Evolutionary conservation across 495 filamentous ascomycete genomes (phyloP), one percentile per base, ranked within the genome.

Genomic region (Hamigera avellanea): DNA sequence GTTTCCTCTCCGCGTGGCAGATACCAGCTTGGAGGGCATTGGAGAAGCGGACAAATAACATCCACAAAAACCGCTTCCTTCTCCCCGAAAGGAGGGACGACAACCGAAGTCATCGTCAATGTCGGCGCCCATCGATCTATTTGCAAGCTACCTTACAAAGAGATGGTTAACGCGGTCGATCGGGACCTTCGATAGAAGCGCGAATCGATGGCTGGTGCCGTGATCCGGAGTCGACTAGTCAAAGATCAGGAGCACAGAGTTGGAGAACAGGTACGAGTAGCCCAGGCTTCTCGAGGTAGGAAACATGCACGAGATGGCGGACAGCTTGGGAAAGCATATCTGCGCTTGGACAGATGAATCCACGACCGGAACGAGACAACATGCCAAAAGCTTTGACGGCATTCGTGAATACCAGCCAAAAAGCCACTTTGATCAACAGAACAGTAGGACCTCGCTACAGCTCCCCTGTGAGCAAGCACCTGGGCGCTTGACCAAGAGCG

Each of bases 161-260:
- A 75, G 69, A 70, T 70, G 67, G 80, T 74, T 87, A 69, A 86
- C 81, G 73, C 75, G 76, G 72, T 71, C 72, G 80, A 73, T 75
- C 76, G 57, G 66, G 72, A 56, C 49, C 54, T 59, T 52, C 46
- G 14, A 26, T 37, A 12, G 48, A 48, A 67, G 69, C 62, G 62
- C 55, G 57, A 49, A 58, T 65, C 63, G 35, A 40, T 67, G 65
- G 70, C 63, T 56, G 59, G 30, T 74, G 65, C 71, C 69, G 62
- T 58, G 65, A 69, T 61, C 50, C 50, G 47, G 65, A 67, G 62
- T 54, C 53, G 56, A 53, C 59, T 57, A 56, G 57, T 56, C 44
- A 41, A 53, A 48, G 14, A 31, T 33, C 41, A 43, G 29, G 28
- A 36, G 35, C 15, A 42, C 27, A 50, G 49, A 57, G 57, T 42